A percentile compares a stretch with the other conserved stretches of the same genome.
Evolutionary conservation across 164 flowering plant genomes (phyloP).

Genomic region (Vitis vinifera): ASM3070453v1 NC_081819.1:20480501-20481000

Average conservation of each 20-base stretch:
- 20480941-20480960: too few species aligned
- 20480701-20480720: slow-evolving; percentile 25
- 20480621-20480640: background rate
- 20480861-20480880: too few species aligned
- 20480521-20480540: background rate
- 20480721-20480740: slow-evolving; percentile 8
- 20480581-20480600: slow-evolving; percentile 38
- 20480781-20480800: slow-evolving; percentile 4
- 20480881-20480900: too few species aligned
- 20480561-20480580: slow-evolving; percentile 51
- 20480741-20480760: slow-evolving; percentile 1
- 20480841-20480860: too few species aligned
- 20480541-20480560: background rate
- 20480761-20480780: background rate
- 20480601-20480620: slow-evolving; percentile 1
- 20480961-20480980: too few species aligned
- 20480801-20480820: background rate
- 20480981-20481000: too few species aligned
- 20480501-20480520: background rate
- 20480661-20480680: background rate
- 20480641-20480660: background rate
- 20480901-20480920: too few species aligned
- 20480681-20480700: slow-evolving; percentile 4
- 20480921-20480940: too few species aligned
- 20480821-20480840: too few species aligned